Percentiles rank a stretch among this genome's conserved stretches.
phyloP scores from a whole-genome alignment of 1,139 yeast genomes.

The Pichia kudriavzevii region DNA sequence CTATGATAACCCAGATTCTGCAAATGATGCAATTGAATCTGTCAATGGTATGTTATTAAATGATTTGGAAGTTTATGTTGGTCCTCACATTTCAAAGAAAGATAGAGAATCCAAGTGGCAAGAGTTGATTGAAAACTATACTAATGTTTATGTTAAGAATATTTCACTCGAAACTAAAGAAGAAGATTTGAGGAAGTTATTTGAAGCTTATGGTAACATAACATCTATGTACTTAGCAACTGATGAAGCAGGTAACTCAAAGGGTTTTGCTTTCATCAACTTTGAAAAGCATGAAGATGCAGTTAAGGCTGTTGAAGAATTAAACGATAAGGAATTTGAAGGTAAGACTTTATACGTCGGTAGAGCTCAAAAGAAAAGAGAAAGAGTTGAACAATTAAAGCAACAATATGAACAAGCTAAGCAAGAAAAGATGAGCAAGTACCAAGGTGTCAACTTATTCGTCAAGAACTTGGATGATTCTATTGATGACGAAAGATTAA shows the following conservation, averaged over 20 bases:
- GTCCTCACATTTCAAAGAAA: slow-evolving; percentile 86
- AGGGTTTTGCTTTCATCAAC: slow-evolving; percentile 96
- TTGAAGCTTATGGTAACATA: slow-evolving; percentile 68
- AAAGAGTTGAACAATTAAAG: slow-evolving; percentile 94
- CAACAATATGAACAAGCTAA: slow-evolving; percentile 91
- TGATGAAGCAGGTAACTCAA: slow-evolving; percentile 84
- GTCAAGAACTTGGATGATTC: slow-evolving; percentile 94
- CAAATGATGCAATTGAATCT: slow-evolving; percentile 91
- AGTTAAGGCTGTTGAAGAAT: slow-evolving; percentile 81
- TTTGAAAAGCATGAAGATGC: slow-evolving; percentile 84
- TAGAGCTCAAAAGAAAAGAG: slow-evolving; percentile 98
- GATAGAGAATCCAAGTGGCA: slow-evolving; percentile 95
- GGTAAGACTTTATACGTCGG: slow-evolving; percentile 91
- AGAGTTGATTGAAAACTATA: slow-evolving; percentile 87
- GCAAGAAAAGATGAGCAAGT: slow-evolving; percentile 86
- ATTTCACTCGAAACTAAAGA: slow-evolving; percentile 64
- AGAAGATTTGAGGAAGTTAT: slow-evolving; percentile 68
- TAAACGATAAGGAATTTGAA: slow-evolving; percentile 79
- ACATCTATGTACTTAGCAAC: slow-evolving; percentile 79
- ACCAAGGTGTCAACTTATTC: slow-evolving; percentile 96
- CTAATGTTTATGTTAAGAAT: slow-evolving; percentile 94
- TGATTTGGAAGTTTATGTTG: slow-evolving; percentile 94
- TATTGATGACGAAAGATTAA: slow-evolving; percentile 83
- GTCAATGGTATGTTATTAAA: slow-evolving; percentile 98
- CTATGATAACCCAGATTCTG: slow-evolving; percentile 89